Base-by-base conservation (phyloP, 2,329 filamentous ascomycete species). In the Penicillium aurantiogriseum region DNA sequence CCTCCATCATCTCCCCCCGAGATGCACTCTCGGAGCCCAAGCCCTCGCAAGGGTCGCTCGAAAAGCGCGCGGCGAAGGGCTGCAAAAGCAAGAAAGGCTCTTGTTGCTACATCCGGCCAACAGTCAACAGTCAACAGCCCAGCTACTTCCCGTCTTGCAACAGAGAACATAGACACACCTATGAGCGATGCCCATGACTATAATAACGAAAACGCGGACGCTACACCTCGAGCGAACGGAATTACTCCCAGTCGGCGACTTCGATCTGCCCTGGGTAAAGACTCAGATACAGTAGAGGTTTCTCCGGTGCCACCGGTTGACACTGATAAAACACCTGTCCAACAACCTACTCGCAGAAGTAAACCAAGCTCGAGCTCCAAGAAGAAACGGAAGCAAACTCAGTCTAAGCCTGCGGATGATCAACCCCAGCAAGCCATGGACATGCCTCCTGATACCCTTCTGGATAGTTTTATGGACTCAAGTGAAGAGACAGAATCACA, bases 401-500 rank as follows among this genome's bases (percentile, higher is more conserved):
- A 44, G 7, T 21, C 47, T 11, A 60, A 58, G 31, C 5, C 49
- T 38, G 35, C 49, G 3, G 39, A n/a, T 10, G 39, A 46, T 9
- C 21, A 39, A 33, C 46, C 39, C 13, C 38, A 59, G 33, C 49
- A 57, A 44, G 2, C 48, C 31, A 13, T 38, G 13, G 25, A 54
- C n/a, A 31, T n/a, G n/a, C 23, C 36, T 19, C 33, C 39, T 51
- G 21, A 45, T n/a, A 31, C 23, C 48, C 25, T 17, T 29, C 35
- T 35, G 29, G 8, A 58, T 29, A 42, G 15, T 40, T 27, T 57
- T 13, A 53, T 57, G 43, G 54, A 57, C 35, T 74, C 72, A 46
- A 72, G 72, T 39, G 75, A 79, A 56, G 74, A 79, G 31, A 68
- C 76, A 58, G 77, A 80, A 46, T 69, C 72, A 13, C 74, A 79